Conservation (phyloP, 352 stramenopile genomes). For the Phytophthora palmivora region DNA sequence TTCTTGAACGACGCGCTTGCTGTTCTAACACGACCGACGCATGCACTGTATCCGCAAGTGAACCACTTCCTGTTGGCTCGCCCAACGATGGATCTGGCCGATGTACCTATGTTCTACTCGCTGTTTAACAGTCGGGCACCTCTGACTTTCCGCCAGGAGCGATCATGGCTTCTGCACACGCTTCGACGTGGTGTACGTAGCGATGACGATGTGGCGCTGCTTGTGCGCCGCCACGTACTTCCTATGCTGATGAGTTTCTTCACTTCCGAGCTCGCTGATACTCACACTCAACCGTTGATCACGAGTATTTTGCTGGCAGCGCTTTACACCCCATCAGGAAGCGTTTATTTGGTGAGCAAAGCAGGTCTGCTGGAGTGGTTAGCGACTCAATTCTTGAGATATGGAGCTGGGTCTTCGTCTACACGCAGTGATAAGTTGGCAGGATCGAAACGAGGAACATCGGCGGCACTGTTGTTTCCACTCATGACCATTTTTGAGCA, state of each 20-base stretch:
- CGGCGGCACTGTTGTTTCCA: slow-evolving; percentile 41
- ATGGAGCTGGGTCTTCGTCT: slow-evolving; percentile 15
- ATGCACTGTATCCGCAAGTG: slow-evolving; percentile 79
- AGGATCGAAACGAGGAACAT: slow-evolving; percentile 20
- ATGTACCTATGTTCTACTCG: slow-evolving; percentile 91
- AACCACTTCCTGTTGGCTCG: slow-evolving; percentile 89
- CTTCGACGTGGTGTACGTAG: slow-evolving; percentile 73
- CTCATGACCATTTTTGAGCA: slow-evolving; percentile 49
- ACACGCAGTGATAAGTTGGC: slow-evolving; percentile 8
- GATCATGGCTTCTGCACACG: slow-evolving; percentile 83
- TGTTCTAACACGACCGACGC: slow-evolving; percentile 69
- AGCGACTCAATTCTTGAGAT: slow-evolving; percentile 41
- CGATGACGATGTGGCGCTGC: slow-evolving; percentile 70
- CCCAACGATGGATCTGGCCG: slow-evolving; percentile 73
- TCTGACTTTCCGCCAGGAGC: slow-evolving; percentile 81
- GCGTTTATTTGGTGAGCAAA: slow-evolving; percentile 69
- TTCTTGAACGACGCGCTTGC: slow-evolving; percentile 84
- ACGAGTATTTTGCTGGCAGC: slow-evolving; percentile 61
- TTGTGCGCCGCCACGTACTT: slow-evolving; percentile 81
- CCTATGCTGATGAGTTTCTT: slow-evolving; percentile 88
- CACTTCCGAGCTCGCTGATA: slow-evolving; percentile 74
- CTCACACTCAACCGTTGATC: slow-evolving; percentile 79
- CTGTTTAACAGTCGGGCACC: slow-evolving; percentile 84
- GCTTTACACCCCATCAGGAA: slow-evolving; percentile 56
- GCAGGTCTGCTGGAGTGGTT: slow-evolving; percentile 73